phyloP scores from a whole-genome alignment of 495 filamentous ascomycete species.

The Penicillium soppii region DNA sequence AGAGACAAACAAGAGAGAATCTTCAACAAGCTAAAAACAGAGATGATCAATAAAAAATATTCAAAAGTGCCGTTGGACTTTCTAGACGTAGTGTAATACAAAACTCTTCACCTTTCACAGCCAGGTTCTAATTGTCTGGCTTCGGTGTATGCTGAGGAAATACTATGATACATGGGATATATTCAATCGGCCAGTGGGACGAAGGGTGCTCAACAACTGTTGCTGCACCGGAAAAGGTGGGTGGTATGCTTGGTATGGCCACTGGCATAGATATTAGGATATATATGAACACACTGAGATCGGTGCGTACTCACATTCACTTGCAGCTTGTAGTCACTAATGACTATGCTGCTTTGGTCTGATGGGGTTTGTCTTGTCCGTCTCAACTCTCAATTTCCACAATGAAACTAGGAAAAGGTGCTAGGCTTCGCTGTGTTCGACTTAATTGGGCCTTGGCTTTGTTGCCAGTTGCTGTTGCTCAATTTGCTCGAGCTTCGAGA shows the following conservation, averaged over 20 bases:
- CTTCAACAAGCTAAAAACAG: no score
- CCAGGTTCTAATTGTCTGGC: background rate
- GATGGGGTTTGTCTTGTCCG: background rate
- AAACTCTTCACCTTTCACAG: background rate
- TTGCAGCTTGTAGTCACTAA: background rate
- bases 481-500: background rate
- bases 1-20: no score
- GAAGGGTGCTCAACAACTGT: background rate
- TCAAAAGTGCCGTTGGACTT: background rate
- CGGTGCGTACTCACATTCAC: background rate
- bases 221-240: background rate
- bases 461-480: background rate
- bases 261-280: background rate
- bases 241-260: background rate
- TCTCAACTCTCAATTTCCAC: background rate
- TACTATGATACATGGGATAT: conserved; percentile 14
- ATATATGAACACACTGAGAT: no score
- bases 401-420: background rate
- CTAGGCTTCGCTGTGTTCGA: background rate
- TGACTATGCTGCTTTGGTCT: background rate
- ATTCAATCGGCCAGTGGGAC: conserved; percentile 4
- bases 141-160: conserved; percentile 2
- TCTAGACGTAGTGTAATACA: background rate
- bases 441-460: background rate
- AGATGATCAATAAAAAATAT: conserved; percentile 12